Evolutionary conservation across 1,284 basidiomycete species (phyloP).

Genomic region (Ganoderma multipileum): DNA sequence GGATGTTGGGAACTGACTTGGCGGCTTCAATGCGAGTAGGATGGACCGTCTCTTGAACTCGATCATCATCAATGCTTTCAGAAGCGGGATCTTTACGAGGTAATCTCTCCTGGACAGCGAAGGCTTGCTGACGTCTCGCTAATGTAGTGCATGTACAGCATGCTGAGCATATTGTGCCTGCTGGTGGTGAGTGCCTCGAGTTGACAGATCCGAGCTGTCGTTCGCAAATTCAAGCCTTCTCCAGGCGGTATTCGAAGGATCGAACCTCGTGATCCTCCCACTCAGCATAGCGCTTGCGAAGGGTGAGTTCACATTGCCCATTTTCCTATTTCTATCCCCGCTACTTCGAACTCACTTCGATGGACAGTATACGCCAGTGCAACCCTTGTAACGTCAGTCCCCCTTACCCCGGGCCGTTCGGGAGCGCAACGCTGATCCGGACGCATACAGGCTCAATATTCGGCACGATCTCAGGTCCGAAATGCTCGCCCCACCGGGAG

Average conservation of each 20-base stretch:
- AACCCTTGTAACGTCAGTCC: not conserved
- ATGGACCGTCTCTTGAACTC: not conserved
- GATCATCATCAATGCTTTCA: not conserved
- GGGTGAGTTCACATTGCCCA: not conserved
- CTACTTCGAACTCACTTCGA: not conserved
- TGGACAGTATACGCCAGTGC: not conserved
- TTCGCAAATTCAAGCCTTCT: not conserved
- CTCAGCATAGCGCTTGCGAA: not conserved
- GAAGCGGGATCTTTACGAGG: not conserved
- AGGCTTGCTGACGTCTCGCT: not conserved
- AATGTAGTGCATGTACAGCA: not conserved
- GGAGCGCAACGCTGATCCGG: not conserved
- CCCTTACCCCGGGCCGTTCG: not conserved
- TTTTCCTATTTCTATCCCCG: not conserved
- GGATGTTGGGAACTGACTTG: not conserved
- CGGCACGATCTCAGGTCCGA: not conserved
- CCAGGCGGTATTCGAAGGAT: not conserved
- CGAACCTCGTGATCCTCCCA: not conserved
- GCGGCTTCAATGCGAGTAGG: not conserved
- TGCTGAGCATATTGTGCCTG: not conserved
- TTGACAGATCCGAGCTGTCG: no score
- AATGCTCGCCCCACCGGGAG: not conserved
- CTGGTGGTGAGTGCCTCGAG: not conserved
- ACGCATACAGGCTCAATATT: not conserved
- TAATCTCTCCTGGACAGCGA: not conserved